phyloP scores from a whole-genome alignment of 257 asterid genomes.

The Solanum sparsipilum region DNA sequence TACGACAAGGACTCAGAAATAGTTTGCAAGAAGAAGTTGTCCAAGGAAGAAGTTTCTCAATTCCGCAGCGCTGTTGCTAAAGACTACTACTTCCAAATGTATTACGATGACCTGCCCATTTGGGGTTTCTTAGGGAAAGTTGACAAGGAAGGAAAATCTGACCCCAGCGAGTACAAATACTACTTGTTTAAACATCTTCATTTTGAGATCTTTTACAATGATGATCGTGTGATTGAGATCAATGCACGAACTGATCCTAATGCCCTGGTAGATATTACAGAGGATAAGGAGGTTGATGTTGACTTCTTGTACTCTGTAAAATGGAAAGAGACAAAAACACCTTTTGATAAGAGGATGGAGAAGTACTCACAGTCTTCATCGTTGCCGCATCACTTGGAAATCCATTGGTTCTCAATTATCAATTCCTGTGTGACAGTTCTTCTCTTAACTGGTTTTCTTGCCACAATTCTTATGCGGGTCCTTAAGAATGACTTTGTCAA shows the following conservation, averaged over 20 bases:
- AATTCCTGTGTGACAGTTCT: conserved; percentile 26
- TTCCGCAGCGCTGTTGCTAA: conserved; percentile 13
- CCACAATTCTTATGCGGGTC: conserved; percentile 22
- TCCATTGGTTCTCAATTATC: conserved; percentile 25
- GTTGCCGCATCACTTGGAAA: conserved; percentile 21
- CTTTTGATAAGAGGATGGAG: conserved; percentile 27
- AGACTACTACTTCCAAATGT: conserved; percentile 11
- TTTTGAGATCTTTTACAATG: conserved; percentile 9
- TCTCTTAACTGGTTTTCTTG: conserved; percentile 21
- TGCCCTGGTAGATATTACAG: conserved; percentile 19
- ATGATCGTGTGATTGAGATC: conserved; percentile 14
- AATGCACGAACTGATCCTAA: conserved; percentile 11
- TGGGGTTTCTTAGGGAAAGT: conserved; percentile 16
- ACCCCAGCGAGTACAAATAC: conserved; percentile 13
- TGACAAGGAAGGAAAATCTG: conserved; percentile 11
- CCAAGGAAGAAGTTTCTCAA: conserved; percentile 6
- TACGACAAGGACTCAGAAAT: conserved; percentile 6
- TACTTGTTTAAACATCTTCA: conserved; percentile 12
- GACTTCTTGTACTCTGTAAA: conserved; percentile 21
- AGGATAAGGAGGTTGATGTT: conserved; percentile 19
- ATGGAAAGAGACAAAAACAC: conserved; percentile 21
- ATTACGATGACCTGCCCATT: conserved; percentile 11
- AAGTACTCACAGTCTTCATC: conserved; percentile 22
- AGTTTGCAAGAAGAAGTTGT: conserved; percentile 8
- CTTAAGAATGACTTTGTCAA: conserved; percentile 24